Evolutionary conservation across 345 rosid species (phyloP).

Genomic region (Erysimum cheiranthoides): DNA sequence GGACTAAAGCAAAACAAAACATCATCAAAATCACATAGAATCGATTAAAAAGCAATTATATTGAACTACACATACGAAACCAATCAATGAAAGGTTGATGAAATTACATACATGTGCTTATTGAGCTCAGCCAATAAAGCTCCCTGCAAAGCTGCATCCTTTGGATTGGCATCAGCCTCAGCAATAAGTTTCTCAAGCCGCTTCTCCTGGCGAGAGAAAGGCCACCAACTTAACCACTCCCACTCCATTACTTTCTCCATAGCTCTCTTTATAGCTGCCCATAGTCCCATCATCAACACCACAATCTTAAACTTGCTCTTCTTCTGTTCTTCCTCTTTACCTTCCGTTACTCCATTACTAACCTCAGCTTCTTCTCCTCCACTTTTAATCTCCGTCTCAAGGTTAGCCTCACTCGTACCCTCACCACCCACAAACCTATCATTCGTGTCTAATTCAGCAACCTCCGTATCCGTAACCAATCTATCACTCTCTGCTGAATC

Average conservation of each 20-base stretch:
- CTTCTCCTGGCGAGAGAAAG: conserved; percentile 77
- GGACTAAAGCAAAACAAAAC: conserved; percentile 56
- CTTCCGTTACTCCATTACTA: conserved; percentile 29
- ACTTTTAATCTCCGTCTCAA: conserved; percentile 16
- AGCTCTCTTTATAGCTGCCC: conserved; percentile 59
- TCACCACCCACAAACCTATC: conserved; percentile 27
- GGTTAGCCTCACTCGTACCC: conserved; percentile 30
- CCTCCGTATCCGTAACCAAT: conserved; percentile 35
- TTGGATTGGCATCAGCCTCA: conserved; percentile 87
- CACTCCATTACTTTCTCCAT: conserved; percentile 57
- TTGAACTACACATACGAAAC: not conserved
- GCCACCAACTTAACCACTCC: conserved; percentile 80
- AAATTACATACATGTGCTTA: conserved; percentile 63
- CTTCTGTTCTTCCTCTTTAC: conserved; percentile 34
- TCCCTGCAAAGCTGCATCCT: conserved; percentile 68
- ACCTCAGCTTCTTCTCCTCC: conserved; percentile 30
- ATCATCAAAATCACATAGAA: conserved; percentile 12
- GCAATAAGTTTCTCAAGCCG: conserved; percentile 71
- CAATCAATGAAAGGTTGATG: not conserved
- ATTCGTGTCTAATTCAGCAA: conserved; percentile 8
- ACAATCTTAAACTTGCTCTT: conserved; percentile 52
- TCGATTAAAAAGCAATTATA: not conserved
- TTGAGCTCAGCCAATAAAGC: conserved; percentile 86
- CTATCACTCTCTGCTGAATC: conserved; percentile 29
- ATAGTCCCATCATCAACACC: conserved; percentile 68